phyloP scores from a whole-genome alignment of 805 yeast species.

The Candida argentea region DNA sequence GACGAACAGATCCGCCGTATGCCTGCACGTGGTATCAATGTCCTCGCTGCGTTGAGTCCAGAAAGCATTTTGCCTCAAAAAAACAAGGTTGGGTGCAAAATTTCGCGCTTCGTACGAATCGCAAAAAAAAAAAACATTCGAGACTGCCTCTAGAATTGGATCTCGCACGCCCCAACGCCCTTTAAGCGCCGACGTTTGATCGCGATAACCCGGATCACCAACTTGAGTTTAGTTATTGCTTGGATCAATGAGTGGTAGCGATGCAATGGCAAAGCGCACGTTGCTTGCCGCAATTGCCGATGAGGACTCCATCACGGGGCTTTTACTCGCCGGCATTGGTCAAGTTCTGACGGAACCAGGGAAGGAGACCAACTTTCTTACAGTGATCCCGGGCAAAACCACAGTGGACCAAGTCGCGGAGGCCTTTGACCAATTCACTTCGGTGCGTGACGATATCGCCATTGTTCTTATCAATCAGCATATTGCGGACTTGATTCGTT shows the following conservation, averaged over 20 bases:
- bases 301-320: constrained; percentile 95
- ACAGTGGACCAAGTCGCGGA: constrained; percentile 63
- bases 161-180: no score
- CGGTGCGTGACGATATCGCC: constrained; percentile 78
- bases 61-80: no score
- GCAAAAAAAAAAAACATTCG: no score
- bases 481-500: constrained; percentile 82
- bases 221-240: no score
- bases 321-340: constrained; percentile 91
- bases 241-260: constrained; percentile 18
- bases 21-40: constrained; percentile 1
- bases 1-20: no score
- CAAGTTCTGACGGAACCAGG: constrained; percentile 57
- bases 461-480: constrained; percentile 90
- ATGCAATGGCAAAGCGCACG: constrained; percentile 56
- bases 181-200: no score
- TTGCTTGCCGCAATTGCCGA: constrained; percentile 93
- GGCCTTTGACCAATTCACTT: constrained; percentile 68
- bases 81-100: no score
- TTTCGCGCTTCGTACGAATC: no score
- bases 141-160: no score
- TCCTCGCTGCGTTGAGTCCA: no score
- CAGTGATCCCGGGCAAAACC: constrained; percentile 67
- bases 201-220: no score
- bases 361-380: constrained; percentile 72